phyloP scores from a whole-genome alignment of 768 basidiomycete genomes.

The Auriscalpium orientale region DNA sequence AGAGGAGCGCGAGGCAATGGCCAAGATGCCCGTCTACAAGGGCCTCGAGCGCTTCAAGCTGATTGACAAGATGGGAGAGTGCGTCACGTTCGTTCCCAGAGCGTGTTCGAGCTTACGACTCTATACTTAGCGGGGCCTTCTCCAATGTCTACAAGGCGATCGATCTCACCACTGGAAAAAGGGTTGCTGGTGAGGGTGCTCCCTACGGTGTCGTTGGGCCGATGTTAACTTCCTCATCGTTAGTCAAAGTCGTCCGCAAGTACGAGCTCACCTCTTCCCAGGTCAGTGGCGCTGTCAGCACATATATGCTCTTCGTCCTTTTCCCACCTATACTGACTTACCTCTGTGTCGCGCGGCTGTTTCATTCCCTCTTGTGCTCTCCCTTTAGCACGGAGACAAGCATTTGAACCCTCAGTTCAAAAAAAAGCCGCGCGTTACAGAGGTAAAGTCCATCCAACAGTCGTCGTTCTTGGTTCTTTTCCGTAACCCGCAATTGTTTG shows the following conservation, averaged over 20 bases:
- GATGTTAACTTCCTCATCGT: conserved; percentile 14
- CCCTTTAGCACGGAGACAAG: conserved; percentile 75
- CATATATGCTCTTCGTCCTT: conserved; percentile 21
- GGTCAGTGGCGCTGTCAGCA: conserved; percentile 47
- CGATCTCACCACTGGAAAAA: conserved; percentile 64
- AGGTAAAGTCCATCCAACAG: conserved; percentile 55
- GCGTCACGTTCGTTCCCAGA: conserved; percentile 27
- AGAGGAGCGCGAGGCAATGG: conserved; percentile 66
- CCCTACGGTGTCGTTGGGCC: not conserved
- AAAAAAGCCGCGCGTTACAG: conserved; percentile 95
- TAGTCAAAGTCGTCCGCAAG: conserved; percentile 90
- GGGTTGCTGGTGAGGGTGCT: conserved; percentile 66
- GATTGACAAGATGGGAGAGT: conserved; percentile 91
- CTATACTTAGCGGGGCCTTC: conserved; percentile 72
- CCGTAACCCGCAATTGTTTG: conserved; percentile 6
- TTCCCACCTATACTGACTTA: conserved; percentile 15
- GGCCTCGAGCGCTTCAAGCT: conserved; percentile 78
- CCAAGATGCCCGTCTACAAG: conserved; percentile 77
- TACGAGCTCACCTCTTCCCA: conserved; percentile 86
- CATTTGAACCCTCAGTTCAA: conserved; percentile 92
- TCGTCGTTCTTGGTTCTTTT: conserved; percentile 11
- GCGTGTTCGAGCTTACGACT: too few relatives aligned
- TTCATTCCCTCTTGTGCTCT: conserved; percentile 12
- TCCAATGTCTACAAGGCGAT: conserved; percentile 97
- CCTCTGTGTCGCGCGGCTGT: conserved; percentile 17